Evolutionary conservation across 352 stramenopile species (phyloP).

Genomic region (Phytopythium aichiense): DNA sequence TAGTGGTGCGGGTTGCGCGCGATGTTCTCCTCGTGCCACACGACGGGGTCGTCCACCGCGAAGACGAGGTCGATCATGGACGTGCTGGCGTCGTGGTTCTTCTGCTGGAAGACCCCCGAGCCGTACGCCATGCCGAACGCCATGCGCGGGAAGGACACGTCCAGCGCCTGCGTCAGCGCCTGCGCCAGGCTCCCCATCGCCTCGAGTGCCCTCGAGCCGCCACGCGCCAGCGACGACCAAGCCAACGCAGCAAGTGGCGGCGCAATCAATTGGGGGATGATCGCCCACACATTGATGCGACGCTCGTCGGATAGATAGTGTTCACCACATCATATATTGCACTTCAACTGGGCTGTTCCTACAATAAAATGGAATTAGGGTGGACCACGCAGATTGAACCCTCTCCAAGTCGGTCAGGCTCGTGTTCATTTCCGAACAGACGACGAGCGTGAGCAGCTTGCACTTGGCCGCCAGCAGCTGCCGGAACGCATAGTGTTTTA

Average conservation of each 20-base stretch:
- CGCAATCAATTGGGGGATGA: background rate
- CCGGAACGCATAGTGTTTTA: too few species aligned
- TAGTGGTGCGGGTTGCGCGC: constrained; percentile 73
- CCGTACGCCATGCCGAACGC: constrained; percentile 84
- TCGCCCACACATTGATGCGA: background rate
- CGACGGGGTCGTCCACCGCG: constrained; percentile 71
- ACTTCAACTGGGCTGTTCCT: background rate
- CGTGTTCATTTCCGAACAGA: too few species aligned
- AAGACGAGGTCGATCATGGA: constrained; percentile 90
- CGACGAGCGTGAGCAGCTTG: too few species aligned
- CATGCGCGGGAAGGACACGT: constrained; percentile 63
- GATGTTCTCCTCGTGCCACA: constrained; percentile 83
- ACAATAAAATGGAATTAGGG: background rate
- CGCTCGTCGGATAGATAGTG: background rate
- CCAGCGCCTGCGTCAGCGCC: constrained; percentile 47
- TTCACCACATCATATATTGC: background rate
- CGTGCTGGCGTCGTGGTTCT: constrained; percentile 64
- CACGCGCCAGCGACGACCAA: background rate
- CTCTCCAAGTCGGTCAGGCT: constrained; percentile 6
- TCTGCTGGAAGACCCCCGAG: constrained; percentile 78
- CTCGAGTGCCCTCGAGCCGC: background rate
- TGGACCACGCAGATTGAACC: constrained; percentile 1
- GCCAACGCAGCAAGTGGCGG: background rate
- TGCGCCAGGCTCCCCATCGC: constrained; percentile 20
- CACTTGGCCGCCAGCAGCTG: too few species aligned